Base-by-base conservation (phyloP, 2,329 filamentous ascomycete species). In the Penicillium sp. region DNA sequence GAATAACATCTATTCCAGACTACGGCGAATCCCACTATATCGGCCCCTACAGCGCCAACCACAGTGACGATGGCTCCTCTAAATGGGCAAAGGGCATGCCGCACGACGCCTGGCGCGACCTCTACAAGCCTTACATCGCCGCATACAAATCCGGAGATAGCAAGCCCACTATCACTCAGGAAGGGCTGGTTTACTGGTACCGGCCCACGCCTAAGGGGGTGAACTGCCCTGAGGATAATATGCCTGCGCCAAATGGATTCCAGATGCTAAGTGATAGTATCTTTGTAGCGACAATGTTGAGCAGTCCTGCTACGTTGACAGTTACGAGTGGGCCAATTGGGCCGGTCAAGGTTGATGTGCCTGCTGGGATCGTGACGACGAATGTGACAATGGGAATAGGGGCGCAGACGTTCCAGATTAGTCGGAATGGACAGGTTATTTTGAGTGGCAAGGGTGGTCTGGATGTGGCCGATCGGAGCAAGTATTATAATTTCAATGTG, bases 21-120 rank as follows among this genome's bases (percentile, higher is more conserved):
- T 74, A 66, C 42, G 71, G 72, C 22, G 72, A 74, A 57, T 69
- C 65, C 15, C 67, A 70, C 53, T 73, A 75, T 48, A 68, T 75
- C 19, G 68, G 67, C 8, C 67, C 70, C 0, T 61, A 67, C 44
- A 60, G 63, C 4, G 57, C 59, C 6, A 56, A 62, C 17, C 69
- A 72, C 54, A 62, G 55, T 6, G 69, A 70, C 41, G 69, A 72
- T 39, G 69, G 69, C 10, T 64, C 63, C 4, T 60, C 64, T 0
- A 51, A 66, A 40, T 67, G 64, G 64, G 60, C 64, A 24, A 21
- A 2, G 1, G 3, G 22, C 5, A 49, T 49, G 46, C 40, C 46
- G 7, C 46, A 49, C 4, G 34, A 39, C 6, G 46, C 6, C 12
- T 49, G 40, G 46, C 46, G 46, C 1, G 35, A 43, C 0, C 24